Evolutionary conservation across 441 rosid species (phyloP).

Genomic region (Flueggea neowawraea): DNA sequence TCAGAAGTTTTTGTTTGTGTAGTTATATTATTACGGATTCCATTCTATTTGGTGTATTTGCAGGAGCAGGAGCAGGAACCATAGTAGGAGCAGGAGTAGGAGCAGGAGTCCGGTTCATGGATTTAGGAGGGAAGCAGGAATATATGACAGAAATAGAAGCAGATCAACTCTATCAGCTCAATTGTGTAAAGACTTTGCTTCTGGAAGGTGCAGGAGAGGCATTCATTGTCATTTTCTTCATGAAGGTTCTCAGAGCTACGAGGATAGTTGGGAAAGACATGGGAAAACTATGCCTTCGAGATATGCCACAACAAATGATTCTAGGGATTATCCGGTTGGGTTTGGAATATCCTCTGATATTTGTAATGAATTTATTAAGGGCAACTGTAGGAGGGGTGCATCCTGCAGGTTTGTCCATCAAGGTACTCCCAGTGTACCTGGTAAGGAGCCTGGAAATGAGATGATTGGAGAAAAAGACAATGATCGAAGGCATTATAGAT

Average conservation of each 20-base stretch:
- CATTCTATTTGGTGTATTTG: conserved; percentile 12
- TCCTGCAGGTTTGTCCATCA: conserved; percentile 51
- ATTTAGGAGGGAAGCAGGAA: conserved; percentile 59
- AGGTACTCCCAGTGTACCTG: conserved; percentile 31
- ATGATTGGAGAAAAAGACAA: conserved; percentile 40
- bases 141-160: conserved; percentile 36
- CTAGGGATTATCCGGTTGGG: conserved; percentile 43
- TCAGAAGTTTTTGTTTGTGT: not conserved
- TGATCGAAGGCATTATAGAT: conserved; percentile 39
- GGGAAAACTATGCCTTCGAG: conserved; percentile 47
- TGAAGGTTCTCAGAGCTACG: conserved; percentile 36
- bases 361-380: conserved; percentile 48
- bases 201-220: conserved; percentile 85
- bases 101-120: conserved; percentile 74
- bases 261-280: conserved; percentile 58
- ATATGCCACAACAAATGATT: conserved; percentile 39
- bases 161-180: conserved; percentile 50
- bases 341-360: conserved; percentile 39
- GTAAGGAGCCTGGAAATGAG: conserved; percentile 38
- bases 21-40: not conserved
- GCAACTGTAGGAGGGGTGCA: conserved; percentile 47
- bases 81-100: conserved; percentile 48
- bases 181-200: conserved; percentile 60
- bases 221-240: conserved; percentile 55
- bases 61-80: conserved; percentile 43